Evolutionary conservation across 345 rosid genomes (phyloP), one percentile per base, ranked within the genome.

Genomic region (Salix arbutifolia): DNA sequence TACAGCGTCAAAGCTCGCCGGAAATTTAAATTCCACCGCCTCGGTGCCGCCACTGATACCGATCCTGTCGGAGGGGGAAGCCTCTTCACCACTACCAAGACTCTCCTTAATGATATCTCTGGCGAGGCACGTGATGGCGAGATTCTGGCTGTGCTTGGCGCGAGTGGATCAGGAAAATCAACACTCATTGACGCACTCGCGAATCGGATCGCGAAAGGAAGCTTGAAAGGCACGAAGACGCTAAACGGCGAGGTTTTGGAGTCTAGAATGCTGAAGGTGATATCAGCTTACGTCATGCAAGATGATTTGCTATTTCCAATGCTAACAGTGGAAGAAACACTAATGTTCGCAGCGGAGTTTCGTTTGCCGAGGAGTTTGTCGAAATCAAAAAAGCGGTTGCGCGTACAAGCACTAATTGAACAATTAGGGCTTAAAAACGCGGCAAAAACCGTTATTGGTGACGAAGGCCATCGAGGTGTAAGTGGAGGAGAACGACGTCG

Each of bases 401-500:
- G 98, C 8, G 96, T 95, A 46, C 92, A 91, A 74, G 93, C 99
- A 3, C 70, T 95, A 8, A 91, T 95, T 4, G 99, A 95, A 67
- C 99, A 95, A 69, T 50, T 95, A 48, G 99, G 99, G 10, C 84
- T 95, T 8, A 77, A 96, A 26, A 93, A 90, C 82, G 97, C 99
- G 0, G 97, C 98, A 8, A 88, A 87, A 66, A 95, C 99, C 0
- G 85, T 93, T 9, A 93, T 95, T 17, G 99, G 99, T 5, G 98
- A 95, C 31, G 99, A 95, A 87, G 99, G 97, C 8, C 99, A 89
- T 81, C 88, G 99, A 0, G 99, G 99, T 0, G 94, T 95, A 62
- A 93, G 98, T 0, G 99, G 98, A 0, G 98, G 99, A 11, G 99
- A 95, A 69, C 83, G 98, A 42, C 85, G 99, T 44, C 88, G 99